Evolutionary conservation across 2,329 filamentous ascomycete genomes (phyloP), one percentile per base, ranked within the genome.

Genomic region (Biscogniauxia sp.): DNA sequence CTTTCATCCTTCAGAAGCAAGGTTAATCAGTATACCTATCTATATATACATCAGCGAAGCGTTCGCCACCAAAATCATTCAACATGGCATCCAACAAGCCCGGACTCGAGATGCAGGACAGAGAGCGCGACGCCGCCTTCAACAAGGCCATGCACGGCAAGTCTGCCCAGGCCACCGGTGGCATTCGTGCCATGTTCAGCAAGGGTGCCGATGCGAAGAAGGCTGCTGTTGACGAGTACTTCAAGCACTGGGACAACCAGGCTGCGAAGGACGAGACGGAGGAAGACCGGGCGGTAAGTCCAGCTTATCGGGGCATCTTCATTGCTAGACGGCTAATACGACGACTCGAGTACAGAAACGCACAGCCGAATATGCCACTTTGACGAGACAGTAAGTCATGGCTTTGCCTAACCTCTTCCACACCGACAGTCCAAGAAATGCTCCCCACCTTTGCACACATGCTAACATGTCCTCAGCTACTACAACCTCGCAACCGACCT

Each of bases 401-500:
- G 28, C 6, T 32, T 32, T 32, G 11, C 11, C 28, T 2, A 32
- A 32, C 28, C 28, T 32, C 3, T 7, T 32, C 7, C 28, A 32
- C 28, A 32, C 28, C 28, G 28, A 32, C 28, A 32, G 28, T 8
- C 28, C 28, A 17, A 37, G 28, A 20, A 20, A 13, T 28, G 23
- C 20, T 9, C 26, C 15, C 50, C 19, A 19, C n/a, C n/a, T n/a
- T n/a, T 28, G 1, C 20, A 6, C 19, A 6, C 20, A 49, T 32
- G 7, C 45, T 55, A 58, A 60, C 19, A 56, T n/a, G 45, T 53
- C 32, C 52, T 55, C 57, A 93, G 90, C 77, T 97, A 97, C 84
- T 97, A 97, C 82, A 96, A 97, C 79, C 86, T 97, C 54, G 93
- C 92, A n/a, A 97, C 93, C 68, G 93, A 97, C 74, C 79, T 97